Evolutionary conservation across 1,284 basidiomycete genomes (phyloP).

Genomic region (Wallemia mellicola): DNA sequence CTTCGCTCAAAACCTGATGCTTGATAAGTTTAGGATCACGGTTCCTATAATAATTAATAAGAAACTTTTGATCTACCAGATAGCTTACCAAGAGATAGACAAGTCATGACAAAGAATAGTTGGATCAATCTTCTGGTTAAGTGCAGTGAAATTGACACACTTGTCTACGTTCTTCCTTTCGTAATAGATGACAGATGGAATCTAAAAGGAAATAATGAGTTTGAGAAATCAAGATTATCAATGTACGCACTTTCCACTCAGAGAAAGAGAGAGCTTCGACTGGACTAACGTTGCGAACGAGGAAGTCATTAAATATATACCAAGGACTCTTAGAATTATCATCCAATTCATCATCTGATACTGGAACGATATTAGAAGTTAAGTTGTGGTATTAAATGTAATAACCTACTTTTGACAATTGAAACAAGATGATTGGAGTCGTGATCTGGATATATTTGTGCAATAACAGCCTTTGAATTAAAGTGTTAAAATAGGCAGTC

Average conservation of each 20-base stretch:
- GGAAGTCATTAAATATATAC: constrained; percentile 94
- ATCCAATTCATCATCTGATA: constrained; percentile 25
- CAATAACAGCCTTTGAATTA: constrained; percentile 33
- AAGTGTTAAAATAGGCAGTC: not conserved
- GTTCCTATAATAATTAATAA: constrained; percentile 21
- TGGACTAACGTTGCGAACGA: constrained; percentile 53
- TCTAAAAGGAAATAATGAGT: no score
- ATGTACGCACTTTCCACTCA: constrained; percentile 48
- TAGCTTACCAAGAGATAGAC: constrained; percentile 43
- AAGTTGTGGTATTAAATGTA: not conserved
- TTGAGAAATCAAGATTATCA: not conserved
- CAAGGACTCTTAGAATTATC: constrained; percentile 27
- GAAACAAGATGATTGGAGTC: constrained; percentile 64
- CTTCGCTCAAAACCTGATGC: constrained; percentile 32
- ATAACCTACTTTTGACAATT: constrained; percentile 35
- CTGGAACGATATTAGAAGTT: constrained; percentile 15
- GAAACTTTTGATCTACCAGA: not conserved
- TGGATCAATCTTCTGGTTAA: constrained; percentile 39
- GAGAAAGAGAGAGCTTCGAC: constrained; percentile 64
- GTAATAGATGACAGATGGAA: constrained; percentile 61
- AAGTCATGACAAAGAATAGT: constrained; percentile 57
- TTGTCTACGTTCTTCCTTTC: constrained; percentile 37
- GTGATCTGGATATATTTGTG: constrained; percentile 48
- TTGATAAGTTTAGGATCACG: constrained; percentile 42
- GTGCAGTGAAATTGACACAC: constrained; percentile 29